Percentiles rank a stretch among this genome's conserved stretches.
Evolutionary conservation across 805 yeast genomes (phyloP).

Genomic region (Sporopachydermia quercuum): DNA sequence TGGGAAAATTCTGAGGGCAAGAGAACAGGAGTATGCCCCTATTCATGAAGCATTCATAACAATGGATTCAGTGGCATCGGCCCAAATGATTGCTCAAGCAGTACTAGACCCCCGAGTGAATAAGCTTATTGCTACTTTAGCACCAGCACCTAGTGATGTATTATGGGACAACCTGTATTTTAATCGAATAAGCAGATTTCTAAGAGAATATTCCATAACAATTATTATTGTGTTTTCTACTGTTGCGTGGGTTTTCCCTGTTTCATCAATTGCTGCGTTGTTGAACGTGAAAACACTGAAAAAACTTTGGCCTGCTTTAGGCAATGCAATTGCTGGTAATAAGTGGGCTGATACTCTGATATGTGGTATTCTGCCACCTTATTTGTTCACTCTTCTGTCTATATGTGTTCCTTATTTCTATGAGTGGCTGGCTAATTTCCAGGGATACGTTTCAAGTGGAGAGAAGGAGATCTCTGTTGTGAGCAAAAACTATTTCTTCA

Average conservation of each 20-base stretch:
- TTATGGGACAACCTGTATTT: slow-evolving; percentile 48
- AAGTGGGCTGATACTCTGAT: slow-evolving; percentile 38
- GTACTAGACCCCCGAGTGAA: slow-evolving; percentile 82
- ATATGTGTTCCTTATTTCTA: slow-evolving; percentile 40
- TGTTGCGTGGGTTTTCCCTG: slow-evolving; percentile 37
- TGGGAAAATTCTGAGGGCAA: slow-evolving; percentile 21
- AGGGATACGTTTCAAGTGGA: slow-evolving; percentile 41
- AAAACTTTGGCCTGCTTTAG: slow-evolving; percentile 45
- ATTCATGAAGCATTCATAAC: slow-evolving; percentile 46
- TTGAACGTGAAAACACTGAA: slow-evolving; percentile 39
- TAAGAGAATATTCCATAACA: slow-evolving; percentile 27
- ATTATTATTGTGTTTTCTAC: slow-evolving; percentile 32
- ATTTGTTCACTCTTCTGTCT: slow-evolving; percentile 40
- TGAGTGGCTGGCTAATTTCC: slow-evolving; percentile 31
- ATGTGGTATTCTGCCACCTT: slow-evolving; percentile 48
- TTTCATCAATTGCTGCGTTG: slow-evolving; percentile 40
- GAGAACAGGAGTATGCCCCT: slow-evolving; percentile 10
- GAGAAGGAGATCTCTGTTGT: slow-evolving; percentile 44
- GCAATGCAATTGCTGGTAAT: slow-evolving; percentile 34
- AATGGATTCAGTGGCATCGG: slow-evolving; percentile 88
- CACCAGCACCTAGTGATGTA: slow-evolving; percentile 94
- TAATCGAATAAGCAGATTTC: slow-evolving; percentile 1
- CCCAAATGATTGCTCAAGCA: slow-evolving; percentile 94
- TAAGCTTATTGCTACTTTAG: slow-evolving; percentile 65
- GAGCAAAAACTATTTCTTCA: slow-evolving; percentile 43